Conservation (phyloP, 331 rosid genomes). For the Ulmus americana region DNA sequence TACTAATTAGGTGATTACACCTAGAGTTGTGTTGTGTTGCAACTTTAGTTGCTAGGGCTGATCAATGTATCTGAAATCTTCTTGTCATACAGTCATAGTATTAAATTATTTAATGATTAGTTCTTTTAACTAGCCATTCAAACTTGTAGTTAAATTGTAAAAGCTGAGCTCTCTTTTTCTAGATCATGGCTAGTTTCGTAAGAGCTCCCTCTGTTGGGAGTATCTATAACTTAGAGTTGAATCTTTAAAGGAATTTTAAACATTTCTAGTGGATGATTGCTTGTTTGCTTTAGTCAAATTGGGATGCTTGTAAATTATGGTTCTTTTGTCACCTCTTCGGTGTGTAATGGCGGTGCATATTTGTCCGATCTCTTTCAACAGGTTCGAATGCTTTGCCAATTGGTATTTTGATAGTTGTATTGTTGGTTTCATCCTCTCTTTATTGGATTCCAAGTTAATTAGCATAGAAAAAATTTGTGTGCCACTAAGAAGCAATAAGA, state of each 20-base stretch:
- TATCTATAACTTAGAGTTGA: neutral
- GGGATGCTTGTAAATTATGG: neutral
- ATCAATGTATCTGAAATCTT: conserved; percentile 18
- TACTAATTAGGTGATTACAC: conserved; percentile 17
- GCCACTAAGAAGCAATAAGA: no score
- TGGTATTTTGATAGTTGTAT: no score
- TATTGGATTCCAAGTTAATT: no score
- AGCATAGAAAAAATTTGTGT: no score
- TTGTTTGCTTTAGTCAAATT: neutral
- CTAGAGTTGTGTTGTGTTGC: conserved; percentile 9
- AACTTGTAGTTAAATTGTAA: neutral
- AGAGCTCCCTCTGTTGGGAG: neutral
- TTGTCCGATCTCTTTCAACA: no score
- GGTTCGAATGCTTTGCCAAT: no score
- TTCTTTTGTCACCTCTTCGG: neutral
- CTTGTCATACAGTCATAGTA: neutral
- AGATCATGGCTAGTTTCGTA: neutral
- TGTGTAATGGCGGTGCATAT: no score
- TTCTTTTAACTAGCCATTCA: neutral
- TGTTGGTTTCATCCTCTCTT: no score
- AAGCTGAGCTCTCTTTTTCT: neutral
- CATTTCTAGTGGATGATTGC: neutral
- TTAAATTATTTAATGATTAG: neutral
- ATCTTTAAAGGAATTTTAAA: neutral
- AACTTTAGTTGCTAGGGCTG: neutral